Evolutionary conservation across 2,329 filamentous ascomycete species (phyloP).

Genomic region (Colletotrichum sp.): DNA sequence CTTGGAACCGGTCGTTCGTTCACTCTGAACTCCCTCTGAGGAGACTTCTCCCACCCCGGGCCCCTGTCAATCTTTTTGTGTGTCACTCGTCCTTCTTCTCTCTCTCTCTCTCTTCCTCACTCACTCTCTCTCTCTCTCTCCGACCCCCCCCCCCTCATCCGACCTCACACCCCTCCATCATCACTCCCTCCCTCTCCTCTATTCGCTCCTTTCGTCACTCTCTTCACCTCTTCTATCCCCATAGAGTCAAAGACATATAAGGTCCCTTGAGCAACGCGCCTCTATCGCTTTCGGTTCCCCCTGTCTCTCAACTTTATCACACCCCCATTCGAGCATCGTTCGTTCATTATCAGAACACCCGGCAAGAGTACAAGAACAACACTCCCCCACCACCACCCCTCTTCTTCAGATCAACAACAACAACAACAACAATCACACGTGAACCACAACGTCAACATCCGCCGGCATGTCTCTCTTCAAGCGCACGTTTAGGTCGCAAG

Average conservation of each 20-base stretch:
- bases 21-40: constrained; percentile 35
- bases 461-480: constrained; percentile 76
- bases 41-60: constrained; percentile 58
- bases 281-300: constrained; percentile 37
- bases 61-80: constrained; percentile 53
- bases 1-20: constrained; percentile 49
- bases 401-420: constrained; percentile 7
- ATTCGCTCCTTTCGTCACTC: constrained; percentile 59
- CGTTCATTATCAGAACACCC: constrained; percentile 6
- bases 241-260: constrained; percentile 17
- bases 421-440: background rate
- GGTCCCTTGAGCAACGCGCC: constrained; percentile 11
- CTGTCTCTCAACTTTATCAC: constrained; percentile 32
- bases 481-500: constrained; percentile 83
- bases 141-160: constrained; percentile 34
- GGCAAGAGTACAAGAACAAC: background rate
- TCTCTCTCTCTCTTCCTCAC: constrained; percentile 36
- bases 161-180: constrained; percentile 31
- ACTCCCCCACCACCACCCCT: background rate
- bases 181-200: constrained; percentile 28
- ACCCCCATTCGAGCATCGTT: constrained; percentile 25
- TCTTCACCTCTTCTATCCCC: constrained; percentile 37
- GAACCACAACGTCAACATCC: constrained; percentile 25
- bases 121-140: too few species aligned
- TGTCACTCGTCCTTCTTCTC: constrained; percentile 38